phyloP scores from a whole-genome alignment of 345 rosid species.

The Salix caprea region DNA sequence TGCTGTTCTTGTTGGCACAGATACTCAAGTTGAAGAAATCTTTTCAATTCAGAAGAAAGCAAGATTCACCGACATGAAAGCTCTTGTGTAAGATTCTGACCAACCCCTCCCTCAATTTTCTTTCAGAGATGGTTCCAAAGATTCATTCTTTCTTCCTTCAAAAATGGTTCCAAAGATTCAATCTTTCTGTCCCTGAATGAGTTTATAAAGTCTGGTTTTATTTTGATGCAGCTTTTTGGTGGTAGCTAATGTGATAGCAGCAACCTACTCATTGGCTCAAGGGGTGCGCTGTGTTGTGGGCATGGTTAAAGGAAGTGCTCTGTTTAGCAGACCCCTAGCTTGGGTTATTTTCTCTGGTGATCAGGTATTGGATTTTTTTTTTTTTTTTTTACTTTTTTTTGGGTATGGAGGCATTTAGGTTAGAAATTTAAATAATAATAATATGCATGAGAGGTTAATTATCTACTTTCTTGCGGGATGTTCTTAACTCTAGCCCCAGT shows the following conservation, averaged over 20 bases:
- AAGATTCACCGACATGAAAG: conserved; percentile 82
- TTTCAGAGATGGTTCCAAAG: background rate
- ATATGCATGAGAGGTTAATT: background rate
- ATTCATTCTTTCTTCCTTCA: too few species aligned
- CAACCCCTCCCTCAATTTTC: background rate
- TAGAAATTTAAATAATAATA: background rate
- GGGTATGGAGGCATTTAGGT: conserved; percentile 1
- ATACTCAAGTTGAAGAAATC: conserved; percentile 64
- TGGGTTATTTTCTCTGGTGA: conserved; percentile 86
- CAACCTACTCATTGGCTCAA: conserved; percentile 70
- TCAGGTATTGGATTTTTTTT: conserved; percentile 44
- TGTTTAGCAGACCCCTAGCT: conserved; percentile 70
- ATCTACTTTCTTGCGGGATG: background rate
- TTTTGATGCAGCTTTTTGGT: conserved; percentile 64
- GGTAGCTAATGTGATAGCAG: conserved; percentile 63
- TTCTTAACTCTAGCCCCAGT: background rate
- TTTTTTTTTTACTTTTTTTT: background rate
- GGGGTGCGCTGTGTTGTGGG: conserved; percentile 67
- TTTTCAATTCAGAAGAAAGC: conserved; percentile 72
- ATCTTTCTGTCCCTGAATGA: background rate
- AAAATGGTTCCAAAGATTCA: background rate
- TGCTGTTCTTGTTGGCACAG: conserved; percentile 68
- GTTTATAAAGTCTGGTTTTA: background rate
- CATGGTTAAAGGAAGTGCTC: conserved; percentile 54
- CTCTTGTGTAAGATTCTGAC: conserved; percentile 62